Conservation (phyloP, 1,284 basidiomycete species). For the Entoloma clypeatum region DNA sequence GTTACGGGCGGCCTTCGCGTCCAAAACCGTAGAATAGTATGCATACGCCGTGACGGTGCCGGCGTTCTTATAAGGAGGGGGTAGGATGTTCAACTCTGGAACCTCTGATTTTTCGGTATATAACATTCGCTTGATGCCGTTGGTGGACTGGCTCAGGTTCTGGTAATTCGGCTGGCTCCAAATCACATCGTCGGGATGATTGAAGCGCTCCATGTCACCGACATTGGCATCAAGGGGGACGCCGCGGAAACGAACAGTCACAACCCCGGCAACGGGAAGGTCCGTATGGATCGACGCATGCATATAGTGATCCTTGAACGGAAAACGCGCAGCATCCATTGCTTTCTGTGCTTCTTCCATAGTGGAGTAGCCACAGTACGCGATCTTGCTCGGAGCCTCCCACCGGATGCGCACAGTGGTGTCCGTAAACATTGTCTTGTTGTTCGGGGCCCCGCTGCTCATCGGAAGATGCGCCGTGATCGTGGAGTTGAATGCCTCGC, state of each 20-base stretch:
- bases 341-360: conserved; percentile 44
- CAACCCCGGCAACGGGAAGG: conserved; percentile 49
- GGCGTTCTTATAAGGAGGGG: conserved; percentile 50
- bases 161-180: conserved; percentile 48
- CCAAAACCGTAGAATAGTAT: conserved; percentile 43
- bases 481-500: conserved; percentile 31
- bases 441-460: conserved; percentile 30
- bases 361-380: conserved; percentile 56
- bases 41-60: conserved; percentile 46
- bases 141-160: conserved; percentile 33
- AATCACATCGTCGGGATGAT: conserved; percentile 45
- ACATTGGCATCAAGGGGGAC: conserved; percentile 44
- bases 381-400: conserved; percentile 48
- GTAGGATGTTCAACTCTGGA: conserved; percentile 40
- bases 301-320: conserved; percentile 37
- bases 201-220: conserved; percentile 43
- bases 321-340: conserved; percentile 35
- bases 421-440: conserved; percentile 40
- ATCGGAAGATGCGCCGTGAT: conserved; percentile 41
- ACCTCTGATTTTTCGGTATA: conserved; percentile 36
- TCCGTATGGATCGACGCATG: conserved; percentile 48
- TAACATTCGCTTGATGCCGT: conserved; percentile 38
- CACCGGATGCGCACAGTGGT: conserved; percentile 49
- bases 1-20: conserved; percentile 47
- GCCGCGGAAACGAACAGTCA: conserved; percentile 53